Base-by-base conservation (phyloP, 2,329 filamentous ascomycete genomes). In the Pezicula carpinea region DNA sequence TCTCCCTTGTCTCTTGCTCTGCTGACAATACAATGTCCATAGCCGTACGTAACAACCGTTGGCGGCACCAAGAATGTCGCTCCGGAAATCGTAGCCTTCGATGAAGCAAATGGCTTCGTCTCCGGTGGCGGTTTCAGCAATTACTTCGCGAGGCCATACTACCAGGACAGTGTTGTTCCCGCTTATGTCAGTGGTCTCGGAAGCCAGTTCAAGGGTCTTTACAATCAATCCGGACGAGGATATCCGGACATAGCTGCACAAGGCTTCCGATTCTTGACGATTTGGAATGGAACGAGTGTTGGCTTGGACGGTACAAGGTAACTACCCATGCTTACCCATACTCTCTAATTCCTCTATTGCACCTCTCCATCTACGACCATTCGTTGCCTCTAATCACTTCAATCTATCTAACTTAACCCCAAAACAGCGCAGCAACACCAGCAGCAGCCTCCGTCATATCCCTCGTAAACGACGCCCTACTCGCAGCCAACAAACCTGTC, bases 391-490 rank as follows among this genome's bases (percentile, higher is more conserved):
- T 11, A 29, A 2, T 29, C 6, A 29, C 3, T 23, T 5, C 7
- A 40, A 7, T 17, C 18, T 19, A 40, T 22, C 13, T 36, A 21
- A 15, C 21, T 11, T 13, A 8, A 2, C 11, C 22, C 18, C n/a
- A 10, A 40, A 14, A 15, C 2, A 73, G 68, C 7, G 79, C 79
- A 11, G 74, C 79, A 1, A 66, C 75, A 0, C 83, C 82, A 0
- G 65, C 78, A 0, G 74, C 77, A 3, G 71, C 78, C 0, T 76
- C 71, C 15, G 69, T 85, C 47, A 68, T 86, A 32, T 67, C 76
- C 2, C 69, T 86, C 4, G 67, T 85, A 38, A 86, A 86, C 53
- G 81, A 84, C 51, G 79, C 77, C 0, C 66, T 80, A 13, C 61
- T 83, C 15, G 65, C 72, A 0, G 66, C 65, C 10, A 76, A 76